A percentile compares a stretch with the other conserved stretches of the same genome.
phyloP scores from a whole-genome alignment of 768 basidiomycete species.

The Heimioporus sp. region DNA sequence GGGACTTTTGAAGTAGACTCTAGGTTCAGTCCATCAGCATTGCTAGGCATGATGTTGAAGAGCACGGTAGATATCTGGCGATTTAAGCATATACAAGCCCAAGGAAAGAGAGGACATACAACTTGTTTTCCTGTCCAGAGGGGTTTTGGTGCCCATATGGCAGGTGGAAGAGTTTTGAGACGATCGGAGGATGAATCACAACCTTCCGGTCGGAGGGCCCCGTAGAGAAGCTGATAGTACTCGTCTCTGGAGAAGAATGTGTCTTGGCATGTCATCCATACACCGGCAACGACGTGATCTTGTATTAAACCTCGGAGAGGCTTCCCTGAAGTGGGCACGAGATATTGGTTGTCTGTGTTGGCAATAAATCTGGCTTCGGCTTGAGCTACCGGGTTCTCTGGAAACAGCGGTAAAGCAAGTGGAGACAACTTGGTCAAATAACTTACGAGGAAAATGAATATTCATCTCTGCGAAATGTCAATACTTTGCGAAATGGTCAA shows the following conservation, averaged over 20 bases:
- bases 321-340: constrained; percentile 98
- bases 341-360: constrained; percentile 97
- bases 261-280: constrained; percentile 99
- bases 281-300: constrained; percentile 97
- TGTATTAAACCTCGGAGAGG: constrained; percentile 97
- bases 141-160: constrained; percentile 88
- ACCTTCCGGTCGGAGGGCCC: constrained; percentile 88
- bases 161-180: constrained; percentile 81
- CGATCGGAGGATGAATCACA: constrained; percentile 54
- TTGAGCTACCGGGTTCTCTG: constrained; percentile 92
- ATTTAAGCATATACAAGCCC: neutral
- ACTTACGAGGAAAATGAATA: constrained; percentile 96
- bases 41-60: constrained; percentile 82
- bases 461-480: constrained; percentile 79
- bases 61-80: constrained; percentile 89
- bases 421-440: neutral
- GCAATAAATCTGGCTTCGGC: constrained; percentile 94
- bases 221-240: constrained; percentile 94
- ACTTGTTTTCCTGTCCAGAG: constrained; percentile 99
- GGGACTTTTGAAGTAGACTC: constrained; percentile 87
- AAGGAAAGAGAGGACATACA: constrained; percentile 43
- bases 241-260: constrained; percentile 94
- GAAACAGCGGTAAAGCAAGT: neutral
- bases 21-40: constrained; percentile 80
- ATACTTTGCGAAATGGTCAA: neutral